These are phyloP conservation scores for Leccinum longicurvipes DNA, from an alignment of 768 basidiomycete genomes.

Conservation along the genomic window DNA sequence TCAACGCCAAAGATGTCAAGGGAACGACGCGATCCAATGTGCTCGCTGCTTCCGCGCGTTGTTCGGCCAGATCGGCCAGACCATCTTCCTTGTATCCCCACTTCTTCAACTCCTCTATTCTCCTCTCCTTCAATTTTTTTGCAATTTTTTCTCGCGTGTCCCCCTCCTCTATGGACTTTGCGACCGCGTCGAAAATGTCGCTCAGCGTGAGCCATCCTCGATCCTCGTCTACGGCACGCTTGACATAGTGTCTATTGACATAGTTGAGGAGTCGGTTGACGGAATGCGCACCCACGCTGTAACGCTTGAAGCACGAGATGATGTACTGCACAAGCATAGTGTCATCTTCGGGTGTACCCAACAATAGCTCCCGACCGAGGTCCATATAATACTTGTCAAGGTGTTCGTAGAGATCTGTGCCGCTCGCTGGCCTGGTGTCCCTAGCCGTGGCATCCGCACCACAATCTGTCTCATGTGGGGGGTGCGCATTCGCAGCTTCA, in stretches of 20 bases:
- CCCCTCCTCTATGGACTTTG: constrained; percentile 47
- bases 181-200: constrained; percentile 61
- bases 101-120: constrained; percentile 55
- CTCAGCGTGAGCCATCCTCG: constrained; percentile 70
- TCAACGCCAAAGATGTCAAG: constrained; percentile 59
- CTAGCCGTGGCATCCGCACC: constrained; percentile 22
- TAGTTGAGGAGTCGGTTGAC: constrained; percentile 75
- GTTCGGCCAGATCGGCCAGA: constrained; percentile 54
- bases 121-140: constrained; percentile 53
- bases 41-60: constrained; percentile 74
- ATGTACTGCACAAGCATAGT: constrained; percentile 65
- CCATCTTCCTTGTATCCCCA: constrained; percentile 66
- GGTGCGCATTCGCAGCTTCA: constrained; percentile 39
- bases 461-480: constrained; percentile 3
- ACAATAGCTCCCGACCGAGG: constrained; percentile 55
- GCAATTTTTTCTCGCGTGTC: constrained; percentile 62
- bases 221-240: constrained; percentile 75
- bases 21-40: constrained; percentile 62
- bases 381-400: constrained; percentile 70
- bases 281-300: constrained; percentile 61
- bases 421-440: constrained; percentile 38
- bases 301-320: constrained; percentile 68
- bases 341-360: constrained; percentile 66
- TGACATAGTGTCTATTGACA: constrained; percentile 67
- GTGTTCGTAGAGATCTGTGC: constrained; percentile 69